A percentile compares a stretch with the other conserved stretches of the same genome.
Conservation (phyloP, 169 alveolate species). For the Eimeria tenella region DNA sequence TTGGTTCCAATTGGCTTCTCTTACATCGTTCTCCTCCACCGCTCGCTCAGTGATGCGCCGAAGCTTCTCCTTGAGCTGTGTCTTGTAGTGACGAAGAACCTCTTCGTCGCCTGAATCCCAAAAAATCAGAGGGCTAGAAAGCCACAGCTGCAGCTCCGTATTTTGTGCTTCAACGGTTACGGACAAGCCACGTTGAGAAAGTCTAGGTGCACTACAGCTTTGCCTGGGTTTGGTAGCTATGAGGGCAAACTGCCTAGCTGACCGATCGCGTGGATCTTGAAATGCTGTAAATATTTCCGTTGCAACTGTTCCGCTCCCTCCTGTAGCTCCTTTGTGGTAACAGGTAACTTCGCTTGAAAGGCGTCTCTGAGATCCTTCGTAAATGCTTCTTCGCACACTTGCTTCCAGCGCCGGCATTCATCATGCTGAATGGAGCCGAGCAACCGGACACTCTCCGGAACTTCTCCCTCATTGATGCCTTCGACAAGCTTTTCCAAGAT, state of each 20-base stretch:
- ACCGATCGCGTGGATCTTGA: conserved; percentile 76
- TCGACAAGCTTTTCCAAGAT: conserved; percentile 68
- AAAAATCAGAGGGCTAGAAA: background rate
- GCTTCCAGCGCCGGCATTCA: conserved; percentile 74
- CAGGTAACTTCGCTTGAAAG: conserved; percentile 69
- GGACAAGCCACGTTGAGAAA: no score
- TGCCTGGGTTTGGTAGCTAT: background rate
- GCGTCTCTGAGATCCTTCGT: conserved; percentile 68
- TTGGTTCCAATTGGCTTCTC: background rate
- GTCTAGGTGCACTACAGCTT: no score
- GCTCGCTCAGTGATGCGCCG: conserved; percentile 77
- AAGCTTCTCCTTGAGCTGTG: conserved; percentile 74
- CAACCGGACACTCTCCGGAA: conserved; percentile 71
- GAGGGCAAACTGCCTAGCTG: background rate
- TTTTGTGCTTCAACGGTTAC: background rate
- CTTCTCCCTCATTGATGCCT: conserved; percentile 76
- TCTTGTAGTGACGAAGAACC: conserved; percentile 63
- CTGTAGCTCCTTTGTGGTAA: conserved; percentile 63
- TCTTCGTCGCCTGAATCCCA: conserved; percentile 75
- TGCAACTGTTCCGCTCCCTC: conserved; percentile 72
- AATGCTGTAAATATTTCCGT: conserved; percentile 50
- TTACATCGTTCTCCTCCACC: conserved; percentile 73
- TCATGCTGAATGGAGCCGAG: conserved; percentile 71
- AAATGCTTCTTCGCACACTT: conserved; percentile 73
- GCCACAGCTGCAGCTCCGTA: background rate